phyloP scores from a whole-genome alignment of 2,329 filamentous ascomycete genomes.

The Fusarium buharicum region DNA sequence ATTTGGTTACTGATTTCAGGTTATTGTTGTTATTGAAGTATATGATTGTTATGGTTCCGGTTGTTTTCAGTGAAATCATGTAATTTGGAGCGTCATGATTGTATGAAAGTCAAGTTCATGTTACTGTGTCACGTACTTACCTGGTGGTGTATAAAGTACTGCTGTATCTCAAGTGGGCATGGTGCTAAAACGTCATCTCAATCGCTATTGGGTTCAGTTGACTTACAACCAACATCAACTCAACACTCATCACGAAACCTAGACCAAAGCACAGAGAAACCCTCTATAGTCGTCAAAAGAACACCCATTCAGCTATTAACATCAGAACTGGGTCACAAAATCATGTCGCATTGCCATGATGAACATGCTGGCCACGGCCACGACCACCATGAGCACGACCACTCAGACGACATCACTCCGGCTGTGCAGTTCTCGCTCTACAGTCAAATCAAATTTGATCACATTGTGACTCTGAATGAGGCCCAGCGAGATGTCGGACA shows the following conservation, averaged over 20 bases:
- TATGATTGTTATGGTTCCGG: slow-evolving; percentile 2
- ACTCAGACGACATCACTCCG: slow-evolving; percentile 90
- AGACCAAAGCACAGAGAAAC: not conserved
- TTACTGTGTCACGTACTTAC: not conserved
- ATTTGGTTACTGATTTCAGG: slow-evolving; percentile 1
- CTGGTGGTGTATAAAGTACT: slow-evolving; percentile 21
- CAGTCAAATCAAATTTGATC: slow-evolving; percentile 89
- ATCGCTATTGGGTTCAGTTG: slow-evolving; percentile 18
- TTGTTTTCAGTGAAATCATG: not conserved
- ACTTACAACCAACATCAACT: slow-evolving; percentile 37
- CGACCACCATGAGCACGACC: slow-evolving; percentile 76
- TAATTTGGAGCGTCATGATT: not conserved
- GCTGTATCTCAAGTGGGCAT: slow-evolving; percentile 6
- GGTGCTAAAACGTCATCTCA: slow-evolving; percentile 37
- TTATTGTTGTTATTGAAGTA: not conserved
- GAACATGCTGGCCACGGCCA: slow-evolving; percentile 64
- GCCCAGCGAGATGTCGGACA: slow-evolving; percentile 72
- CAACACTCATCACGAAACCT: not conserved
- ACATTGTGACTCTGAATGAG: slow-evolving; percentile 88
- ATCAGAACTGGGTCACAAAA: not conserved
- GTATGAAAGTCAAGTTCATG: too few relatives aligned
- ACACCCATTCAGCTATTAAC: not conserved
- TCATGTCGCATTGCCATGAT: slow-evolving; percentile 62
- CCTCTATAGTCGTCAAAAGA: not conserved
- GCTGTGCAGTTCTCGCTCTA: slow-evolving; percentile 92